Evolutionary conservation across 371 early-diverging fungal genomes (phyloP).

Genomic region (Rhizomucor pusillus): DNA sequence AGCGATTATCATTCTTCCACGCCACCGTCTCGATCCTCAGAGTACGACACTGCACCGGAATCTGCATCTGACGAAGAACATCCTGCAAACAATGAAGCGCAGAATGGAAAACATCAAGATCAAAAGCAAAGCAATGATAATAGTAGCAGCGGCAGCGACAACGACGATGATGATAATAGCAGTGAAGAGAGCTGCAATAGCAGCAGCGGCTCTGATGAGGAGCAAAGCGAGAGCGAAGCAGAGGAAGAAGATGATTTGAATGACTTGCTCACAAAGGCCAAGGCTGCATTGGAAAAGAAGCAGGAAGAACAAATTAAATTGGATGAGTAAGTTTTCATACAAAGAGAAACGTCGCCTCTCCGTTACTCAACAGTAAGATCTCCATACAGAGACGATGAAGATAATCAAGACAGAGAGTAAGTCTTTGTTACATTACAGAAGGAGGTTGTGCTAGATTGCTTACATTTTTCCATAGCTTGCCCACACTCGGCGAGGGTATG

Average conservation of each 20-base stretch:
- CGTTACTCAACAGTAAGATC: constrained; percentile 11
- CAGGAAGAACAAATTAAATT: constrained; percentile 16
- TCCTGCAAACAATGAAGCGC: too few species aligned
- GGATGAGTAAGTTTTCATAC: constrained; percentile 21
- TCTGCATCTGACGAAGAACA: too few species aligned
- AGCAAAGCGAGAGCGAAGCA: constrained; percentile 6
- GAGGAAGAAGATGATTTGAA: constrained; percentile 46
- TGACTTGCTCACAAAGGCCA: constrained; percentile 45
- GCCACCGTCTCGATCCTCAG: too few species aligned
- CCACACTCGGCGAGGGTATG: constrained; percentile 41
- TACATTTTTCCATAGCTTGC: constrained; percentile 11
- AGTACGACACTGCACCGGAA: too few species aligned
- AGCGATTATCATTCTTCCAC: too few species aligned
- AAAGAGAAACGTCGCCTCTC: constrained; percentile 7
- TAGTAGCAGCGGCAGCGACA: neutral
- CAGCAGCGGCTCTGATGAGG: constrained; percentile 10
- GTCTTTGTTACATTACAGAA: neutral
- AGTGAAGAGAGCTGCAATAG: constrained; percentile 1
- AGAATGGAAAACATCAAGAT: neutral
- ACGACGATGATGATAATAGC: neutral
- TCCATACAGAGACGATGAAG: neutral
- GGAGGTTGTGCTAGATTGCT: too few species aligned
- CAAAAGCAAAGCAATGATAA: neutral
- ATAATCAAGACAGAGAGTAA: neutral
- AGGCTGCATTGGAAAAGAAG: constrained; percentile 36